These are phyloP conservation scores for Prasinococcaceae sp. DNA, from an alignment of 139 green algal species.

Conservation along the genomic window DNA sequence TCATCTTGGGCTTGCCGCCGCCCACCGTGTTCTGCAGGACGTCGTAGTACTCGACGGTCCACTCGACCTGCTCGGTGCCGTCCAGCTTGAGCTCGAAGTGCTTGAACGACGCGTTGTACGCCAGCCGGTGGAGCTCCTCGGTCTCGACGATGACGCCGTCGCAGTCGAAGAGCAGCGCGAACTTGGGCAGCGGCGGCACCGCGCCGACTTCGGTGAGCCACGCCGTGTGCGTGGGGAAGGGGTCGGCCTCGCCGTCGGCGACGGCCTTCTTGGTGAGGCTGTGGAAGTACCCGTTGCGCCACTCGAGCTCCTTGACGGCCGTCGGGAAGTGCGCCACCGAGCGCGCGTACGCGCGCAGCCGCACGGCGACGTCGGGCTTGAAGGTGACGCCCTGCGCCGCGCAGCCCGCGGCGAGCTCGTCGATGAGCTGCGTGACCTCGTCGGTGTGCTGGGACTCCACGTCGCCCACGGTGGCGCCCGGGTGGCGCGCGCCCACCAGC, in stretches of 20 bases:
- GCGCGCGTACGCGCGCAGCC: slow-evolving; percentile 71
- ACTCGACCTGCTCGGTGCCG: slow-evolving; percentile 30
- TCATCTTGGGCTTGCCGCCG: slow-evolving; percentile 92
- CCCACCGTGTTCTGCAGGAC: slow-evolving; percentile 65
- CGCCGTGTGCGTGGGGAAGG: slow-evolving; percentile 70
- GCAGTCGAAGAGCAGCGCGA: slow-evolving; percentile 65
- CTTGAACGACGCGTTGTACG: slow-evolving; percentile 81
- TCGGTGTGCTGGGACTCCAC: slow-evolving; percentile 58
- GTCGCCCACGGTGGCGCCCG: slow-evolving; percentile 60
- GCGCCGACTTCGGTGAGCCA: slow-evolving; percentile 66
- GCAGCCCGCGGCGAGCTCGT: slow-evolving; percentile 59
- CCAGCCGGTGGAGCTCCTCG: slow-evolving; percentile 73
- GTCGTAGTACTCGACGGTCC: slow-evolving; percentile 73
- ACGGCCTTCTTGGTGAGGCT: slow-evolving; percentile 38
- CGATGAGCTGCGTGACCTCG: slow-evolving; percentile 55
- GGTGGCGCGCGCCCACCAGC: slow-evolving; percentile 70
- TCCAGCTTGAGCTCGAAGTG: slow-evolving; percentile 6
- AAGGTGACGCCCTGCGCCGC: slow-evolving; percentile 42
- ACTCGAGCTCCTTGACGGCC: slow-evolving; percentile 93
- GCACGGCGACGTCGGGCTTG: slow-evolving; percentile 41
- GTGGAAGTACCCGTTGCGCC: slow-evolving; percentile 95
- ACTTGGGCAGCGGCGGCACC: slow-evolving; percentile 15
- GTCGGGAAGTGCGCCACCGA: slow-evolving; percentile 91
- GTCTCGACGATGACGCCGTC: slow-evolving; percentile 81
- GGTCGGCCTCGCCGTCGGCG: slow-evolving; percentile 50